phyloP scores from a whole-genome alignment of 2,329 filamentous ascomycete species.

The Periconia sp. region DNA sequence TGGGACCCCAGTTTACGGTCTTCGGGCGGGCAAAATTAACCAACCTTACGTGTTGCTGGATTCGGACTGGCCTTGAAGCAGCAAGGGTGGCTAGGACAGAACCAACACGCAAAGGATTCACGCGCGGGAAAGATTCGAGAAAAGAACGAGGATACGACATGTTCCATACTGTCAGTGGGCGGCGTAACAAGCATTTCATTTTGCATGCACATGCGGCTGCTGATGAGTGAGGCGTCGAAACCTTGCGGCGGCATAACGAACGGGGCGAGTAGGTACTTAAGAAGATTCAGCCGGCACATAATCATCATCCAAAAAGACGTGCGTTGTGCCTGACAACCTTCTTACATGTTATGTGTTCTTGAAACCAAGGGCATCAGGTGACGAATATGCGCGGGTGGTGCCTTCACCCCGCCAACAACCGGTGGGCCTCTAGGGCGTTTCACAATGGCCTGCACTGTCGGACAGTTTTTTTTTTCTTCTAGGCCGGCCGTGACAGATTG shows the following conservation, averaged over 20 bases:
- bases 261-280: no score
- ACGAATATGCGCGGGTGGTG: slow-evolving; percentile 8
- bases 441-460: slow-evolving; percentile 16
- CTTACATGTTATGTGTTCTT: slow-evolving; percentile 10
- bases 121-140: background rate
- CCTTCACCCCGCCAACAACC: slow-evolving; percentile 22
- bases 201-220: background rate
- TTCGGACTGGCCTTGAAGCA: slow-evolving; percentile 1
- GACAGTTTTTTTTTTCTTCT: slow-evolving; percentile 13
- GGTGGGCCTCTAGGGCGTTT: slow-evolving; percentile 16
- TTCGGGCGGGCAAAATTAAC: background rate
- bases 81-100: background rate
- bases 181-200: background rate
- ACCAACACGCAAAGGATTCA: slow-evolving; percentile 3
- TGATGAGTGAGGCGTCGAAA: background rate
- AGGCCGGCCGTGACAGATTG: background rate
- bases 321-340: slow-evolving; percentile 8
- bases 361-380: slow-evolving; percentile 15
- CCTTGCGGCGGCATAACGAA: no score
- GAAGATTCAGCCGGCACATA: background rate
- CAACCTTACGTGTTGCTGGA: background rate
- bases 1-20: background rate
- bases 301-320: background rate
- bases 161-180: background rate
- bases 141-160: background rate